These are phyloP conservation scores for Isochrysis galbana DNA, from an alignment of 78 protist genomes.

Conservation along the genomic window DNA sequence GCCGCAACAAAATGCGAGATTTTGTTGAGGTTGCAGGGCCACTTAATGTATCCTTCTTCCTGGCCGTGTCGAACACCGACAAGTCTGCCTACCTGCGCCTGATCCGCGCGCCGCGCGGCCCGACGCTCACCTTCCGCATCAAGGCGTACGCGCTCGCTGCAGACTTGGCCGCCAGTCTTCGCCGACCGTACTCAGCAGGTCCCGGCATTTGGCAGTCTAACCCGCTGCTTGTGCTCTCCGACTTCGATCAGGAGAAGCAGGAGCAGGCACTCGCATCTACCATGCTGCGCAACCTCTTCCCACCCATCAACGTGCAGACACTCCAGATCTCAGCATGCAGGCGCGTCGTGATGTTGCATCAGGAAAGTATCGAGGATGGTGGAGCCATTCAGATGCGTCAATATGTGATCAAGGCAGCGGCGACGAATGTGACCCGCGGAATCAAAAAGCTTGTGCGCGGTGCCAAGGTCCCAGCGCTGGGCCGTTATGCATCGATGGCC, in stretches of 20 bases:
- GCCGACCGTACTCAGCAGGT: neutral
- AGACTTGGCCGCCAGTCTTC: neutral
- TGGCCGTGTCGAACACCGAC: neutral
- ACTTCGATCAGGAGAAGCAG: neutral
- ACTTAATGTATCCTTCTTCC: neutral
- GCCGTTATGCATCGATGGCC: neutral
- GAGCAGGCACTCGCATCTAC: neutral
- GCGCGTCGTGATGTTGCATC: slow-evolving; percentile 9
- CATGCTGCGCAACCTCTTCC: slow-evolving; percentile 30
- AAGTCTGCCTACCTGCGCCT: neutral
- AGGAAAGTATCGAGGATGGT: neutral
- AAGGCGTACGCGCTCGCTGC: neutral
- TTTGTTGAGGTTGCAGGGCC: neutral
- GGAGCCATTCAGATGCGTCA: neutral
- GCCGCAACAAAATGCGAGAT: neutral
- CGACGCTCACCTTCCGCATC: slow-evolving; percentile 13
- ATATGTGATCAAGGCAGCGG: neutral
- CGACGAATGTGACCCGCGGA: neutral
- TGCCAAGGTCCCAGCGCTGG: neutral
- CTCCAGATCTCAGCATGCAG: neutral
- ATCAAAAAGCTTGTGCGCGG: neutral
- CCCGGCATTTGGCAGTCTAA: neutral
- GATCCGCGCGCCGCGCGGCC: slow-evolving; percentile 2
- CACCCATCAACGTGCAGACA: neutral
- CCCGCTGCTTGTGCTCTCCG: slow-evolving; percentile 13